phyloP scores from a whole-genome alignment of 208 protist species.

The Jaenimonas drosophilae region DNA sequence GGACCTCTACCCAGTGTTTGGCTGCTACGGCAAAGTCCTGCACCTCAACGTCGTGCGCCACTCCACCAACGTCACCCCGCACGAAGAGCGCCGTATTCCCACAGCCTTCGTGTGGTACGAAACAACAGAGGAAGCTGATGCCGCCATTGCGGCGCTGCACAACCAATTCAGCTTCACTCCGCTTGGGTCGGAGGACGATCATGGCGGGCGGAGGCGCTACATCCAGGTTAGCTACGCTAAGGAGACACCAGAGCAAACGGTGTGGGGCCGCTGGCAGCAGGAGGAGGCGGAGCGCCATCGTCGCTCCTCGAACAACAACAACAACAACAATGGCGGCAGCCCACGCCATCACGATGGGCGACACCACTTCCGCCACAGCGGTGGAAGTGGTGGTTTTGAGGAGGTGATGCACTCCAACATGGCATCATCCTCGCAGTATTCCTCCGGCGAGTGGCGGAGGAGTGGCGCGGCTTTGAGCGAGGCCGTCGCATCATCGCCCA shows the following conservation, averaged over 20 bases:
- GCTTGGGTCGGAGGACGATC: slow-evolving; percentile 29
- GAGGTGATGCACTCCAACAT: too few relatives aligned
- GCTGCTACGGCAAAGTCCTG: slow-evolving; percentile 39
- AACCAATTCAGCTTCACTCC: slow-evolving; percentile 56
- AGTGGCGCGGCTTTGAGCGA: too few relatives aligned
- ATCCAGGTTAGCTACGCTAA: slow-evolving; percentile 66
- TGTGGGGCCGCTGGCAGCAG: slow-evolving; percentile 25
- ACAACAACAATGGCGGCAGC: not conserved
- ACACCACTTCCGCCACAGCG: too few relatives aligned
- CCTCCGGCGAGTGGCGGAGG: too few relatives aligned
- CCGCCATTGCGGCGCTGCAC: slow-evolving; percentile 56
- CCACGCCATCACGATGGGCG: too few relatives aligned
- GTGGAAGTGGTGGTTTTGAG: too few relatives aligned
- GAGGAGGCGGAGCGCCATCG: not conserved
- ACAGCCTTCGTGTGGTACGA: slow-evolving; percentile 63
- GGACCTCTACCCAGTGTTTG: slow-evolving; percentile 51
- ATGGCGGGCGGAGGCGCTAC: slow-evolving; percentile 39
- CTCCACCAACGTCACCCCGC: slow-evolving; percentile 46
- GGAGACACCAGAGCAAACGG: slow-evolving; percentile 32
- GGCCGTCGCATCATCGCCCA: too few relatives aligned
- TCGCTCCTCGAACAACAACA: not conserved
- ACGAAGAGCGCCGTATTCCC: slow-evolving; percentile 42
- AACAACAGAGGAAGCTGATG: slow-evolving; percentile 41
- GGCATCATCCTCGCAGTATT: too few relatives aligned
- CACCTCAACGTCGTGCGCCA: slow-evolving; percentile 54